phyloP scores from a whole-genome alignment of 805 yeast species.

The Wickerhamiella occidentalis region DNA sequence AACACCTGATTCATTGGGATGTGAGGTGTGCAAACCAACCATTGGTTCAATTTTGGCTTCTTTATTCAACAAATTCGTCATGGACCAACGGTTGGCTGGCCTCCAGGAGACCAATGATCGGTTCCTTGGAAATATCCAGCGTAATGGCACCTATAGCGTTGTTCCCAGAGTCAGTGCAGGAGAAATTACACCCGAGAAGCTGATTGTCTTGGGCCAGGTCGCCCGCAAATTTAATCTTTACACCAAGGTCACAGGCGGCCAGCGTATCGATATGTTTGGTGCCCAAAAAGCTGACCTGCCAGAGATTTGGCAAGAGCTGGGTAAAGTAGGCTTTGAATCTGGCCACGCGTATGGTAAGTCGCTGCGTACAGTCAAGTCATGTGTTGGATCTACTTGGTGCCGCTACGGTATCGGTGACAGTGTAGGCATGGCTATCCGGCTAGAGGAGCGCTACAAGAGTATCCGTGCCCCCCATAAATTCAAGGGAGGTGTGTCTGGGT shows the following conservation, averaged over 20 bases:
- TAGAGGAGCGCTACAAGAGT: slow-evolving; percentile 32
- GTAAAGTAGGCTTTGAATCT: slow-evolving; percentile 29
- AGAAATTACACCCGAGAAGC: slow-evolving; percentile 31
- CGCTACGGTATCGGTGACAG: slow-evolving; percentile 32
- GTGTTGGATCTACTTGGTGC: slow-evolving; percentile 33
- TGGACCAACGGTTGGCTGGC: slow-evolving; percentile 28
- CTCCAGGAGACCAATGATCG: slow-evolving; percentile 32
- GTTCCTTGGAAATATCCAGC: slow-evolving; percentile 30
- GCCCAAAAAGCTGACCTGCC: slow-evolving; percentile 29
- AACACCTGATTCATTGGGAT: slow-evolving; percentile 26
- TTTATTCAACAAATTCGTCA: slow-evolving; percentile 27
- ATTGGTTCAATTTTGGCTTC: slow-evolving; percentile 31
- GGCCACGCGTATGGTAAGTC: slow-evolving; percentile 33
- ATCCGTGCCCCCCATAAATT: slow-evolving; percentile 31
- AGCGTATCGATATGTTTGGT: slow-evolving; percentile 30
- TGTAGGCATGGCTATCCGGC: slow-evolving; percentile 31
- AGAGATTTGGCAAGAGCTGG: slow-evolving; percentile 27
- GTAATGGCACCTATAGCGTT: slow-evolving; percentile 32
- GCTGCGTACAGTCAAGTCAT: slow-evolving; percentile 30
- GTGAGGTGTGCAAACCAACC: slow-evolving; percentile 32
- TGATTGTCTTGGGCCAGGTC: slow-evolving; percentile 28
- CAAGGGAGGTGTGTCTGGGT: slow-evolving; percentile 33
- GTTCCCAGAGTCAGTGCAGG: slow-evolving; percentile 33
- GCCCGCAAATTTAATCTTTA: slow-evolving; percentile 28
- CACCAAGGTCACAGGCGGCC: slow-evolving; percentile 32